Base-by-base conservation (phyloP, 108 stramenopile species). In the Heterococcus sp. region DNA sequence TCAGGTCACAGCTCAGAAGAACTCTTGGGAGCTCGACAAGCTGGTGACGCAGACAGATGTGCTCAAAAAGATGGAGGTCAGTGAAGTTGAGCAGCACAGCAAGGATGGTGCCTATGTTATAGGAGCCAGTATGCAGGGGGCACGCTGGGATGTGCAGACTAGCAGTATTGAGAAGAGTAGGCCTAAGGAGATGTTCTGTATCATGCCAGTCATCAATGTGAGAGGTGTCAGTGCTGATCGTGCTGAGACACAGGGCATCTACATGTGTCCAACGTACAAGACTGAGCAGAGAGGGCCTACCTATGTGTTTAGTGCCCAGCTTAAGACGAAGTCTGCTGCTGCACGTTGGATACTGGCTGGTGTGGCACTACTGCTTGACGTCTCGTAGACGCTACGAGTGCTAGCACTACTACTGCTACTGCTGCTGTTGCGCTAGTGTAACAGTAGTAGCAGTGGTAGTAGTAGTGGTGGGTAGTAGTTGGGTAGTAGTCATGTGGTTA, bases 181-280 rank as follows among this genome's bases (percentile, higher is more conserved):
- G 71, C 93, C 94, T n/a, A 93, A 94, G 82, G 94, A 95, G 76
- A 94, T 95, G 91, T 94, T 92, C 68, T 92, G 86, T 67, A 33
- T 68, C 29, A 91, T 95, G 91, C 94, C 94, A 14, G 88, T 94
- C 65, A 90, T 95, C 71, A 88, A 91, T 72, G 90, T 93, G 39
- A 90, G 88, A 72, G 93, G 93, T 37, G 90, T 95, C 27, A 73
- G 91, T 0, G 92, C 82, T 29, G 94, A 95, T 38, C 92, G 92
- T 71, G 90, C 90, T 27, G 93, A 93, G 33, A 71, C 89, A 8
- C 91, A 91, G 28, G 92, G 92, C 1, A 69, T 94, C 33, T 93
- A 93, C 71, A 37, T 72, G 28, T 94, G 93, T 74, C 94, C 94
- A 2, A 82, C 84, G 0, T 95, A 93, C 82, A 91, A 91, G 84